These are phyloP conservation scores for Salvia miltiorrhiza DNA, from an alignment of 257 asterid genomes.

Conservation along the genomic window DNA sequence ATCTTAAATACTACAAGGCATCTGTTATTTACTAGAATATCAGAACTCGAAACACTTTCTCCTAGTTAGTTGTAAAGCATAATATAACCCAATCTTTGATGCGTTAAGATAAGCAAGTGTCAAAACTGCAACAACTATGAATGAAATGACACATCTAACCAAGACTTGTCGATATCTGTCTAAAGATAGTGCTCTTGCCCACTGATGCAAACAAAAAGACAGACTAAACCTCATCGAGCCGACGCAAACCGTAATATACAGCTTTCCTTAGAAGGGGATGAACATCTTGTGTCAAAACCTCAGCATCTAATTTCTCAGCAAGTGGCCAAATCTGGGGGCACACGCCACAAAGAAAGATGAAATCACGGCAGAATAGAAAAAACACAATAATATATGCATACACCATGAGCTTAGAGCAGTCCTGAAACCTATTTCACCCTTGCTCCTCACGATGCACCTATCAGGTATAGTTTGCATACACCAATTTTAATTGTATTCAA, in stretches of 20 bases:
- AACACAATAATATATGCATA: not conserved
- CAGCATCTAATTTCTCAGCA: slow-evolving; percentile 72
- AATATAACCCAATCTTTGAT: no score
- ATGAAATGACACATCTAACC: not conserved
- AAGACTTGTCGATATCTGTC: not conserved
- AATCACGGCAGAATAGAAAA: not conserved
- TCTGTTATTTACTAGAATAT: no score
- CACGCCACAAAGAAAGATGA: slow-evolving; percentile 2
- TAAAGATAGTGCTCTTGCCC: not conserved
- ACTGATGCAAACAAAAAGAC: not conserved
- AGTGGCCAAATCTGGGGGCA: slow-evolving; percentile 79
- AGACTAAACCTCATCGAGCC: slow-evolving; percentile 40
- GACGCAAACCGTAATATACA: slow-evolving; percentile 68
- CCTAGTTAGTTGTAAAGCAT: no score
- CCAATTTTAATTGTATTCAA: no score
- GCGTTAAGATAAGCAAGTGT: no score
- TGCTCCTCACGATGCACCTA: not conserved
- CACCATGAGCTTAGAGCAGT: not conserved
- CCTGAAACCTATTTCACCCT: not conserved
- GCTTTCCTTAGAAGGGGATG: slow-evolving; percentile 78
- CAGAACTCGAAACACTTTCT: no score
- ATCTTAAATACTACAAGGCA: no score
- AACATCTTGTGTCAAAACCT: slow-evolving; percentile 66
- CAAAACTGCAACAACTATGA: no score
- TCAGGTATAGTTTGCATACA: not conserved